Base-by-base conservation (phyloP, 1,139 yeast species). In the Geotrichum restrictum region DNA sequence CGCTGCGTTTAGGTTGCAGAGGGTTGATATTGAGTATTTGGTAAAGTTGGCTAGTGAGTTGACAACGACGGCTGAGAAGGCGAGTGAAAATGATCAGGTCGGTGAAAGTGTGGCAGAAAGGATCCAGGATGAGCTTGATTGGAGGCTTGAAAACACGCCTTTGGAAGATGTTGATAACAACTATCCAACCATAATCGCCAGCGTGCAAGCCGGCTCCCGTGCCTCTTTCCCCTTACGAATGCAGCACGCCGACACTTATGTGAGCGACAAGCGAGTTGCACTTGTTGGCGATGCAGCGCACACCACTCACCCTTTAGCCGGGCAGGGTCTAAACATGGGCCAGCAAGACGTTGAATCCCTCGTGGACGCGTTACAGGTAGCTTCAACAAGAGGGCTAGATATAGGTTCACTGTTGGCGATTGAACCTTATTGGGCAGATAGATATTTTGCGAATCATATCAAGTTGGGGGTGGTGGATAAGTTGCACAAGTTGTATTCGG, bases 321-420 rank as follows among this genome's bases (percentile, higher is more conserved):
- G 99, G 3, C 98, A 94, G 70, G 98, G 99, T 14, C 78, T 93
- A 56, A 93, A 93, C 67, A 89, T 93, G 96, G 98, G 98, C n/a
- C 97, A 91, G 67, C 83, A 85, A 34, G 99, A 93, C 65, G 96
- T 88, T 1, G 83, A 83, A 53, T 74, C 83, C 1, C 74, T 93
- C 41, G 81, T 84, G 1, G 73, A 68, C 1, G 87, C 94, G 73
- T 61, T 10, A 8, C 29, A 5, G 8, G 29, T 24, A 5, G 95
- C 95, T 1, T 72, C 80, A 2, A 72, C 74, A 33, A 74, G 96
- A 44, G 99, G 99, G 0, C 74, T 87, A 58, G 98, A 94, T 64
- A 83, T 93, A 51, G 98, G 98, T 1, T 78, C 85, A 21, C 73
- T 82, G n/a, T 72, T 91, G 56, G 89, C 88, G 2, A 75, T 93